These are phyloP conservation scores for Paulownia fortunei DNA, from an alignment of 257 asterid genomes.

Conservation along the genomic window DNA sequence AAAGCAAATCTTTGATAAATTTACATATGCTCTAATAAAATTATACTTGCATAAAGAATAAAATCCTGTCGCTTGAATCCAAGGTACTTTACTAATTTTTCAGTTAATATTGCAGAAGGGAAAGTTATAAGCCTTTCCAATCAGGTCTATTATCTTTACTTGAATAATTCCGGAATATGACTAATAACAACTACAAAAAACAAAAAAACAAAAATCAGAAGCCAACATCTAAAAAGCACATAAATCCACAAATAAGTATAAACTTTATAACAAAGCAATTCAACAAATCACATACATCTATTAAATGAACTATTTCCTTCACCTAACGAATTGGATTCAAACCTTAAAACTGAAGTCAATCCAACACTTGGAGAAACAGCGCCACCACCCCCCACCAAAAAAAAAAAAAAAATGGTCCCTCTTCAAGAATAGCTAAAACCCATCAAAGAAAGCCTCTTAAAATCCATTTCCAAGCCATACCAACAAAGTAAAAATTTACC, in stretches of 20 bases:
- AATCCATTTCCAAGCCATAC: constrained; percentile 37
- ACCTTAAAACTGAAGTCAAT: constrained; percentile 32
- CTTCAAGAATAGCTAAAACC: constrained; percentile 30
- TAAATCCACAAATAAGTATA: constrained; percentile 22
- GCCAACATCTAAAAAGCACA: constrained; percentile 28
- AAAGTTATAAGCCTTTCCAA: constrained; percentile 6
- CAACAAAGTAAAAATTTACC: constrained; percentile 39
- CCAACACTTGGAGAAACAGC: constrained; percentile 28
- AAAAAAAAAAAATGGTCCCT: background rate
- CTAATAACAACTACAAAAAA: constrained; percentile 26
- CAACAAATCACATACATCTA: constrained; percentile 29
- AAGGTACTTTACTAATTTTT: background rate
- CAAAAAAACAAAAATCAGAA: constrained; percentile 2
- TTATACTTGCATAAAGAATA: constrained; percentile 9
- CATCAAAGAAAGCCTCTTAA: constrained; percentile 32
- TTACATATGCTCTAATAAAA: background rate
- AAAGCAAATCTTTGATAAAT: background rate
- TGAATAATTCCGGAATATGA: constrained; percentile 24
- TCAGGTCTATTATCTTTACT: background rate
- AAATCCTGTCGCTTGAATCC: constrained; percentile 9
- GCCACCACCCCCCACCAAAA: constrained; percentile 20
- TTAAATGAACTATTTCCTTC: constrained; percentile 18
- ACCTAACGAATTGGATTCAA: constrained; percentile 45
- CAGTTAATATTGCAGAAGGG: background rate
- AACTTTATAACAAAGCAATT: constrained; percentile 31